Base-by-base conservation (phyloP, 305 asterid species). In the Solanum aculeatissimum region DNA sequence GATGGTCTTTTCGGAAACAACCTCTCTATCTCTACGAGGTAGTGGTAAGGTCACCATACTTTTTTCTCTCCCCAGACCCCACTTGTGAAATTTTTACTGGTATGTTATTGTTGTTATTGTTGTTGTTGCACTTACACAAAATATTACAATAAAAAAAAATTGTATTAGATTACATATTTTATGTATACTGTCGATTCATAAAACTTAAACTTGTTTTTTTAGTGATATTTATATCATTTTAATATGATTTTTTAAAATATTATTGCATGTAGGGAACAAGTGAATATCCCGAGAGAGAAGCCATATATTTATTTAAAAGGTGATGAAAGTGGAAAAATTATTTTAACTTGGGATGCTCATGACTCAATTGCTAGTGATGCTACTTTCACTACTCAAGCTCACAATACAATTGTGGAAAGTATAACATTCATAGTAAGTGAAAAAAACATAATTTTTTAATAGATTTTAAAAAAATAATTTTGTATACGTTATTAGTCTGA, bases 231-330 rank as follows among this genome's bases (percentile, higher is more conserved):
- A 6, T 25, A 51, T 19, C 27, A 75, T 27, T 27, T 75, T 27
- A 75, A 29, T 77, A 27, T 77, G 29, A 47, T 27, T 8, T 27
- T 8, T 27, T 43, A 27, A 29, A 43, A 77, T 84, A 74, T 57
- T 84, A 40, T 83, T 77, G n/a, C 1, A 2, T 85, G 75, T 19
- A 85, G 87, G 58, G 84, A 85, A 51, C 84, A 66, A 58, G 87
- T 85, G 51, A 85, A 14, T 19, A 85, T 85, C 0, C 79, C 83
- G 0, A 8, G 16, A 38, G 87, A 85, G 38, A 85, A 80, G 84
- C 84, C 87, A 42, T 85, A 68, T 65, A 80, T 85, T 47, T 80
- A 77, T 65, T 42, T 85, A 12, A 78, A 70, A 80, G 84, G 87
- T 16, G 45, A 38, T 7, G 45, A 18, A 29, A 14, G 2, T 58